Evolutionary conservation across 1,284 basidiomycete species (phyloP), one percentile per base, ranked within the genome.

Genomic region (Hemileia vastatrix): DNA sequence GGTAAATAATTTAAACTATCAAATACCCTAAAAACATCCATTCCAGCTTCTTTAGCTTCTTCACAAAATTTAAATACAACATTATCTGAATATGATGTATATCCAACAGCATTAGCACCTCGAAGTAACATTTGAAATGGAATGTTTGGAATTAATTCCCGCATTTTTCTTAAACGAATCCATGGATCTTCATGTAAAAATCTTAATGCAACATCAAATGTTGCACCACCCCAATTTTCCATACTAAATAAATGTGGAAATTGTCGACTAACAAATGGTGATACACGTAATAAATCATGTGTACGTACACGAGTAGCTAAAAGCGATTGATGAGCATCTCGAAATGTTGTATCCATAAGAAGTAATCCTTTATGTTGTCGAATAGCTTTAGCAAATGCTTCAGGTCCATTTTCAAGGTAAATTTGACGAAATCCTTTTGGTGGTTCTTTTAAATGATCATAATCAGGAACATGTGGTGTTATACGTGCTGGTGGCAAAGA

Each of bases 141-240:
- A 74, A 98, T 93, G 78, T 98, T 98, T 65, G 94, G 94, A 15
- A 98, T 94, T 59, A 97, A 82, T 78, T 91, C 90, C 69, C 95
- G 85, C 65, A 98, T 83, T 44, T 88, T 88, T 69, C 94, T 86
- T 79, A 97, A 80, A 71, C 95, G 85, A 77, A 96, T 94, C 95
- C 95, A 98, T 71, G 95, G 94, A 79, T 98, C 95, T 78, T 99
- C 95, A 77, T 98, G 97, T 75, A 98, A 80, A 87, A 99, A 98
- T 60, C 94, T 86, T 94, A 98, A 96, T 32, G 94, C 88, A 54
- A 98, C 94, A 77, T 98, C 95, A 75, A 98, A 98, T 4, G 95
- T 97, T 52, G 95, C 95, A 69, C 95, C 95, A 75, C 95, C 95
- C 95, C 95, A 98, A 82, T 93, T 97, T 77, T 98, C 94, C 68